Evolutionary conservation across 495 filamentous ascomycete species (phyloP).

Genomic region (Penicillium fimorum): DNA sequence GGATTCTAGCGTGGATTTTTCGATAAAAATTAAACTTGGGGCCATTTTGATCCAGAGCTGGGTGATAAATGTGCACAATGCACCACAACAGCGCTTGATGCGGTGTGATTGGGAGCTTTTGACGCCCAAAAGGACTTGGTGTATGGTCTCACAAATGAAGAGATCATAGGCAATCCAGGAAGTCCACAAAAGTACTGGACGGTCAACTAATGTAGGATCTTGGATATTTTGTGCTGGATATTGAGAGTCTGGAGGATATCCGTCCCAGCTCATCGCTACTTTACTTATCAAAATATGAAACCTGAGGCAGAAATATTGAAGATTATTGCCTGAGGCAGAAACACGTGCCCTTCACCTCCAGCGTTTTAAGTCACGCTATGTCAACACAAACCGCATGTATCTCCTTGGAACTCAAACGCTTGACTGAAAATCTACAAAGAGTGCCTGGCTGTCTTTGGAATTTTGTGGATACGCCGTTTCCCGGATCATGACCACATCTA

Average conservation of each 20-base stretch:
- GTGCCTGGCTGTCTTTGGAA: neutral
- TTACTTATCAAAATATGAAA: neutral
- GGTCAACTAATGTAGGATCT: neutral
- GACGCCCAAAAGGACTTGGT: neutral
- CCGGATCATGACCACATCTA: slow-evolving; percentile 51
- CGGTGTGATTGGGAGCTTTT: neutral
- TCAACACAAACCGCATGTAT: neutral
- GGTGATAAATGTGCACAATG: neutral
- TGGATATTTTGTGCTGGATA: neutral
- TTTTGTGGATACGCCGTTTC: neutral
- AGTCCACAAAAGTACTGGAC: neutral
- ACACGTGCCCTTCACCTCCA: slow-evolving; percentile 2
- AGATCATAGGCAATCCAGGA: neutral
- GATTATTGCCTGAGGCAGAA: slow-evolving; percentile 7
- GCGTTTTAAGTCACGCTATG: neutral
- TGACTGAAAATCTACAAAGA: neutral
- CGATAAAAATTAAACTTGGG: neutral
- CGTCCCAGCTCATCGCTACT: neutral
- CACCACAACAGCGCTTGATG: neutral
- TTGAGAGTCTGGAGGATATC: neutral
- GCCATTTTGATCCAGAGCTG: neutral
- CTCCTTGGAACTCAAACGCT: neutral
- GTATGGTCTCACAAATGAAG: neutral
- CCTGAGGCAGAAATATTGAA: slow-evolving; percentile 1
- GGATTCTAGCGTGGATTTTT: neutral